Evolutionary conservation across 148 eudicot genomes (phyloP).

Genomic region (Rhododendron ferrugineum): DNA sequence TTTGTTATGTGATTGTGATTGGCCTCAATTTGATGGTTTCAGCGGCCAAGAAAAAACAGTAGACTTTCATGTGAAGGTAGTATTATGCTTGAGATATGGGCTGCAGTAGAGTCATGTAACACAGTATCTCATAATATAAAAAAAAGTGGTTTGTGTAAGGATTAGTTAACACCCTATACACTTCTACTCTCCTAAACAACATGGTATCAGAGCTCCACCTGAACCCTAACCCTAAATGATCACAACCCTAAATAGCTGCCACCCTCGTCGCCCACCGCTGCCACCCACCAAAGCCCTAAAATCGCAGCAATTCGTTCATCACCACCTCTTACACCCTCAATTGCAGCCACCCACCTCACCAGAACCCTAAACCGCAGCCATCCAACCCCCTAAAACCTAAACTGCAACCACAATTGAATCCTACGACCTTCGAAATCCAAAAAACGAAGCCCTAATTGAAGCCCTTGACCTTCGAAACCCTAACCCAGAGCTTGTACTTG

Average conservation of each 20-base stretch:
- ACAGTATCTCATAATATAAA: not conserved
- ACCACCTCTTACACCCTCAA: not conserved
- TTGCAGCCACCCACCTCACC: too few species aligned
- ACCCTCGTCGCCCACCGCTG: too few species aligned
- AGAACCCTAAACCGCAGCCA: not conserved
- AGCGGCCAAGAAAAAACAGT: not conserved
- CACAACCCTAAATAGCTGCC: not conserved
- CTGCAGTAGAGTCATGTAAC: not conserved
- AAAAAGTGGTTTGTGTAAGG: not conserved
- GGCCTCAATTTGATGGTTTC: not conserved
- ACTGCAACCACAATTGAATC: not conserved
- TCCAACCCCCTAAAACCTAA: not conserved
- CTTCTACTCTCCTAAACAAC: too few species aligned
- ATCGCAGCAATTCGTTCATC: not conserved
- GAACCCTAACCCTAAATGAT: not conserved
- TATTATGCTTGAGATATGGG: not conserved
- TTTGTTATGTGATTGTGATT: not conserved
- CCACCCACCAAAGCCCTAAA: not conserved
- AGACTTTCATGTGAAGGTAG: not conserved
- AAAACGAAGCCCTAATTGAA: not conserved
- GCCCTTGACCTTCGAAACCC: too few species aligned
- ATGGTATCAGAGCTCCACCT: not conserved
- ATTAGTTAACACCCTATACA: not conserved
- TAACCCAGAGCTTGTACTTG: too few species aligned
- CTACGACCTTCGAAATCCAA: too few species aligned